Conservation (phyloP, 345 rosid species). For the Excoecaria agallocha region DNA sequence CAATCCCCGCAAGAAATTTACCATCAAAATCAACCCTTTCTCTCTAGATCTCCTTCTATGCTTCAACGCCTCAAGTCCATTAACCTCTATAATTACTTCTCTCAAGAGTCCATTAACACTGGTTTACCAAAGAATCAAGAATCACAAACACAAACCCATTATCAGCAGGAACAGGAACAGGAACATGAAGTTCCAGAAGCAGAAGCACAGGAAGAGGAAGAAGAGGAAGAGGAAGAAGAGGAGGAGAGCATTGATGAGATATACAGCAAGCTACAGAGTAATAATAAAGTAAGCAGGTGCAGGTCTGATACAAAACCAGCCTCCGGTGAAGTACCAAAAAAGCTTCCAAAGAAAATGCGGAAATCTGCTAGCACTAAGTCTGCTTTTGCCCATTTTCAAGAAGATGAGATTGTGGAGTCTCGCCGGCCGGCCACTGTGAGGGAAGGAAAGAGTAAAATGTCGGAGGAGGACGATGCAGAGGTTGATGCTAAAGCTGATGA, state of each 20-base stretch:
- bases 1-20: constrained; percentile 11
- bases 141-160: background rate
- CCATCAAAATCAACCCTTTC: constrained; percentile 20
- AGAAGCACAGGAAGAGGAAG: constrained; percentile 11
- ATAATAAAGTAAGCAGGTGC: constrained; percentile 34
- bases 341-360: constrained; percentile 71
- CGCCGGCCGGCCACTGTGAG: constrained; percentile 60
- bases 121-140: background rate
- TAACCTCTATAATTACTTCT: constrained; percentile 48
- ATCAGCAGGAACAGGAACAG: background rate
- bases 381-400: constrained; percentile 54
- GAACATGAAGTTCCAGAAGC: background rate
- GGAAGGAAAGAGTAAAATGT: constrained; percentile 31
- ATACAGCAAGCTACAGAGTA: constrained; percentile 42
- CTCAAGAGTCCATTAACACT: constrained; percentile 42
- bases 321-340: constrained; percentile 46
- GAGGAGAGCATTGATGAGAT: constrained; percentile 51
- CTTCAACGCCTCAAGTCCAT: constrained; percentile 62
- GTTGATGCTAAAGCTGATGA: constrained; percentile 87
- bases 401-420: constrained; percentile 45
- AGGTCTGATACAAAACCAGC: constrained; percentile 64
- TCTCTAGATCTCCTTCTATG: constrained; percentile 66
- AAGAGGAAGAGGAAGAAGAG: too few relatives aligned
- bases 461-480: constrained; percentile 47
- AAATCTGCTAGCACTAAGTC: constrained; percentile 73